Conservation (phyloP, 768 basidiomycete species). For the Russula vinacea region DNA sequence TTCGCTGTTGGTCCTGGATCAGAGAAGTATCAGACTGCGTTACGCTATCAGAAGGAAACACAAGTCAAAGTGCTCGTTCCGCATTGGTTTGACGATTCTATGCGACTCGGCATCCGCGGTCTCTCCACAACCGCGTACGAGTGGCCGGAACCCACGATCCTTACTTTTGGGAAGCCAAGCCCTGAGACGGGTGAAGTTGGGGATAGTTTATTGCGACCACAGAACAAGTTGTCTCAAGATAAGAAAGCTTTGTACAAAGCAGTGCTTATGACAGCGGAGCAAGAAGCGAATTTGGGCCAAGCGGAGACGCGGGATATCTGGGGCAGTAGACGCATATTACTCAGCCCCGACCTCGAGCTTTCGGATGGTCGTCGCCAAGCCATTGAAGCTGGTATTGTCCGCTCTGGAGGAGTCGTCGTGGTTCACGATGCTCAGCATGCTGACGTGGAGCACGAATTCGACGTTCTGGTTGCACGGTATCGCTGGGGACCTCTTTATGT, state of each 20-base stretch:
- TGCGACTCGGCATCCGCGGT: constrained; percentile 48
- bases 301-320: constrained; percentile 47
- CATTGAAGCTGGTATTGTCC: constrained; percentile 55
- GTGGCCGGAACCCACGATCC: constrained; percentile 69
- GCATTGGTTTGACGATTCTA: constrained; percentile 87
- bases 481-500: constrained; percentile 68
- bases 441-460: constrained; percentile 49
- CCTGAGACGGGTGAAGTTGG: constrained; percentile 28
- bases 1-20: constrained; percentile 56
- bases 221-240: constrained; percentile 35
- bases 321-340: constrained; percentile 55
- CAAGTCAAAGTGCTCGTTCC: constrained; percentile 73
- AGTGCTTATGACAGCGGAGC: constrained; percentile 32
- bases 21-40: constrained; percentile 44
- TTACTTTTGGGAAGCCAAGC: constrained; percentile 37
- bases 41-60: constrained; percentile 58
- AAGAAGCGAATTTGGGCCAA: constrained; percentile 27
- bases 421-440: constrained; percentile 39
- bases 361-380: constrained; percentile 47
- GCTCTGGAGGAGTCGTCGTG: constrained; percentile 57
- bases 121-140: constrained; percentile 57
- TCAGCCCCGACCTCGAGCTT: constrained; percentile 59
- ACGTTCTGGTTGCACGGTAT: constrained; percentile 70
- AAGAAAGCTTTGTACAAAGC: constrained; percentile 41
- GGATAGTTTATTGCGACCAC: constrained; percentile 34